A percentile compares a stretch with the other conserved stretches of the same genome.
phyloP scores from a whole-genome alignment of 306 rosid species.

The Urtica urens region DNA sequence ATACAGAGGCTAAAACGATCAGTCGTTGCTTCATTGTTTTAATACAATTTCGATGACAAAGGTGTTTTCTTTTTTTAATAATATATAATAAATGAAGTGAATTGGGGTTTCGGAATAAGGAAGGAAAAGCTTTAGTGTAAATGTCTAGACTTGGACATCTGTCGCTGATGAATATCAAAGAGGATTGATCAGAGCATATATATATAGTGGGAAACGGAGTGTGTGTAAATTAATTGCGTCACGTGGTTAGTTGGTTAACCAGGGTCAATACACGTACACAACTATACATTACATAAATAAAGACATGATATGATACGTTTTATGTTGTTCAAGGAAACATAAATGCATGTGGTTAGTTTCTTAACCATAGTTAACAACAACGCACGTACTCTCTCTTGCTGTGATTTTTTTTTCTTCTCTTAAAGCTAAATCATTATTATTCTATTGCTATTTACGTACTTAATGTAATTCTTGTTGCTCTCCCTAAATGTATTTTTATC shows the following conservation, averaged over 20 bases:
- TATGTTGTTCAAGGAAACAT: no score
- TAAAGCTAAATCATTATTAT: no score
- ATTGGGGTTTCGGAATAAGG: background rate
- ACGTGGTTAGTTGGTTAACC: conserved; percentile 10
- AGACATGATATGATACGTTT: no score
- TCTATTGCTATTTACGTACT: no score
- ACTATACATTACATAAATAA: no score
- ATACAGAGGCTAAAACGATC: background rate
- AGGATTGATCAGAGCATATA: conserved; percentile 33
- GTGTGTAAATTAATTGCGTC: conserved; percentile 1
- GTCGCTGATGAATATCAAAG: conserved; percentile 22
- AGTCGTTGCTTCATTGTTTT: no score
- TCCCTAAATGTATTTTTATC: no score
- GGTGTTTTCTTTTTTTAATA: conserved; percentile 27
- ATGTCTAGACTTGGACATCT: conserved; percentile 26
- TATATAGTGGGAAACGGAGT: no score
- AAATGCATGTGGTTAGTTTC: conserved; percentile 22
- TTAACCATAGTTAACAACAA: conserved; percentile 13
- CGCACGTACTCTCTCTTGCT: conserved; percentile 2
- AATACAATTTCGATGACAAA: background rate
- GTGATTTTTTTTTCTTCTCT: background rate
- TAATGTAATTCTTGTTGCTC: no score
- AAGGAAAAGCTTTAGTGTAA: conserved; percentile 1
- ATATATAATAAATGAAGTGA: background rate
- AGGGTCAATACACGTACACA: conserved; percentile 3